Base-by-base conservation (phyloP, 2,329 filamentous ascomycete species). In the Trichophyton verrucosum region DNA sequence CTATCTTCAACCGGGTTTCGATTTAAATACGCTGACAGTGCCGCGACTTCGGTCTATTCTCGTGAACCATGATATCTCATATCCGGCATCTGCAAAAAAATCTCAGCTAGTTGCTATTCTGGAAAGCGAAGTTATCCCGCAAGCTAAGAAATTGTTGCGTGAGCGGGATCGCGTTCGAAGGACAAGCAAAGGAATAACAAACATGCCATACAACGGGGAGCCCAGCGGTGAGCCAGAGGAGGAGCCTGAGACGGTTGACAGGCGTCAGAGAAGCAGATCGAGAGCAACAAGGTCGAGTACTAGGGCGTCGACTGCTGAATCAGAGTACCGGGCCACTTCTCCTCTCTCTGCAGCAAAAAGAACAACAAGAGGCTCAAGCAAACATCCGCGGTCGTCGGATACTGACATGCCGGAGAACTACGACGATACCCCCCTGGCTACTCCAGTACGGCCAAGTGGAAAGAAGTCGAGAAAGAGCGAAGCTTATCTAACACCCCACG, bases 81-180 rank as follows among this genome's bases (percentile, higher is more conserved):
- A 96, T 71, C 87, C 91, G 3, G 86, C 89, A 0, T 91, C 86
- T 3, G 91, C 94, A 11, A 99, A 97, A 77, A 99, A 99, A 77
- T 78, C 84, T 0, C 87, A 95, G 70, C 84, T 99, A 22, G 81
- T 99, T 63, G 85, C 88, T 6, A 84, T 97, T 55, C 91, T 99
- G 74, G 85, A 87, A 70, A 80, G 87, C 36, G 79, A 94, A 64
- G 82, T 99, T 30, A 76, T 89, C 3, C 88, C 92, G 0, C 86
- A 92, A 68, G 86, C 89, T 1, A 82, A 83, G 66, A 88, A 87
- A 73, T 82, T 97, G 24, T 80, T 95, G 36, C 82, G 83, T 11
- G 85, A 87, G 59, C 85, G 88, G 67, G 86, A 88, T 47, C 83
- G 85, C 61, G 91, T 91, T 13, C 91, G 91, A 77, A 85, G 92